Evolutionary conservation across 208 protist genomes (phyloP).

Genomic region (Polymyxa betae): DNA sequence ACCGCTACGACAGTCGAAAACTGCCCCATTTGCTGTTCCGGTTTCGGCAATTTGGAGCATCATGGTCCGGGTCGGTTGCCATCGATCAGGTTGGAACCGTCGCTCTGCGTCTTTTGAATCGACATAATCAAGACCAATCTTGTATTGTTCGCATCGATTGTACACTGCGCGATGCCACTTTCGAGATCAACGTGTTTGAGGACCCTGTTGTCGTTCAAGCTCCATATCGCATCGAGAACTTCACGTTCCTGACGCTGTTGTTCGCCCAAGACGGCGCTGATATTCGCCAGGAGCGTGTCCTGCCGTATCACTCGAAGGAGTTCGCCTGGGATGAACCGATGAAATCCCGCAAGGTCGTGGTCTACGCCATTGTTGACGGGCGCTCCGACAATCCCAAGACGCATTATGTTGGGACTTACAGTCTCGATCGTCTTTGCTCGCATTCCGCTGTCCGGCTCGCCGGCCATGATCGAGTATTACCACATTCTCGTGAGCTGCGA

Average conservation of each 20-base stretch:
- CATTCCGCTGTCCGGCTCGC: not conserved
- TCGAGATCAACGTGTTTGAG: not conserved
- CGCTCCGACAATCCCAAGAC: not conserved
- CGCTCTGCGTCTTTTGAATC: not conserved
- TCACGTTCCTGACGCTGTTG: not conserved
- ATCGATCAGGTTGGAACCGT: not conserved
- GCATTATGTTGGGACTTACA: not conserved
- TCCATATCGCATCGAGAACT: conserved; percentile 33
- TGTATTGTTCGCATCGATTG: conserved; percentile 22
- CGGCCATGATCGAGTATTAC: conserved; percentile 4
- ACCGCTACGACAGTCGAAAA: conserved; percentile 35
- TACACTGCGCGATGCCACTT: not conserved
- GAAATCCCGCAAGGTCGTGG: not conserved
- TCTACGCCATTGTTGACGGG: not conserved
- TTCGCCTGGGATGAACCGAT: conserved; percentile 51
- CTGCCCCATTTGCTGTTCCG: not conserved
- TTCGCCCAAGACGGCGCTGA: conserved; percentile 1
- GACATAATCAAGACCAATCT: not conserved
- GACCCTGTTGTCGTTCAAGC: not conserved
- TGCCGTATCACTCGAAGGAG: conserved; percentile 42
- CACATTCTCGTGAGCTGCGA: not conserved
- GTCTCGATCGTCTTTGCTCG: conserved; percentile 1
- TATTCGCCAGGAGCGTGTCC: not conserved
- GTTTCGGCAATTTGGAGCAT: not conserved
- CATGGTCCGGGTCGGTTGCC: conserved; percentile 13